Evolutionary conservation across 106 monocot species (phyloP).

Genomic region (Dendrobium huoshanense): DNA sequence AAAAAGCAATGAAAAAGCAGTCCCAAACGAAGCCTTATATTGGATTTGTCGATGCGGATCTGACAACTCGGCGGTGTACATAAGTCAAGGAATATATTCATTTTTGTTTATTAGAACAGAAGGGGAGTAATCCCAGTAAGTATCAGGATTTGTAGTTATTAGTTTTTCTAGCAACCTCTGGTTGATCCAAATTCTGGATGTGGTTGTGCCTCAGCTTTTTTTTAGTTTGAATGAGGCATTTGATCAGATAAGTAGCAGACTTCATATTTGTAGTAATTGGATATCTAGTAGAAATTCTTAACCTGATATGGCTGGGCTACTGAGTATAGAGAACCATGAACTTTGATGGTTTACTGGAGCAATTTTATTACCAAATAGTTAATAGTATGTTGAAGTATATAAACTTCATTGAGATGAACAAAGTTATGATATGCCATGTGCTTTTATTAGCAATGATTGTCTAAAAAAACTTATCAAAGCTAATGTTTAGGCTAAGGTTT

Average conservation of each 20-base stretch:
- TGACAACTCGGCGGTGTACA: constrained; percentile 23
- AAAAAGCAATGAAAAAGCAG: too few relatives aligned
- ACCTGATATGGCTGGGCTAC: background rate
- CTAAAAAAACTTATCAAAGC: too few relatives aligned
- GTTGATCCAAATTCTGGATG: background rate
- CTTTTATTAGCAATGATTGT: too few relatives aligned
- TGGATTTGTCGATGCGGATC: constrained; percentile 21
- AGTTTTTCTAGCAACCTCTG: constrained; percentile 2
- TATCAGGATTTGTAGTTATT: constrained; percentile 6
- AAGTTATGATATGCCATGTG: too few relatives aligned
- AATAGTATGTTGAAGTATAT: background rate
- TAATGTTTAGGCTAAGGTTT: too few relatives aligned
- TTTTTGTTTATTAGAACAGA: constrained; percentile 4
- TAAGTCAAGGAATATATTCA: constrained; percentile 21
- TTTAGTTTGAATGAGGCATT: constrained; percentile 27
- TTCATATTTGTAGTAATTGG: background rate
- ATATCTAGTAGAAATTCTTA: background rate
- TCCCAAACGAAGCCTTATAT: background rate
- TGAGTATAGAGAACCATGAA: background rate
- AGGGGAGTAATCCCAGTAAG: background rate
- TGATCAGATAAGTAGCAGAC: background rate
- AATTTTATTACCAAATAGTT: too few relatives aligned
- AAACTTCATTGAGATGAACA: background rate
- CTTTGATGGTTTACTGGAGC: background rate
- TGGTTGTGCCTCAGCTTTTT: constrained; percentile 26